phyloP scores from a whole-genome alignment of 2,329 filamentous ascomycete genomes.

The Colletotrichum liaoningense region DNA sequence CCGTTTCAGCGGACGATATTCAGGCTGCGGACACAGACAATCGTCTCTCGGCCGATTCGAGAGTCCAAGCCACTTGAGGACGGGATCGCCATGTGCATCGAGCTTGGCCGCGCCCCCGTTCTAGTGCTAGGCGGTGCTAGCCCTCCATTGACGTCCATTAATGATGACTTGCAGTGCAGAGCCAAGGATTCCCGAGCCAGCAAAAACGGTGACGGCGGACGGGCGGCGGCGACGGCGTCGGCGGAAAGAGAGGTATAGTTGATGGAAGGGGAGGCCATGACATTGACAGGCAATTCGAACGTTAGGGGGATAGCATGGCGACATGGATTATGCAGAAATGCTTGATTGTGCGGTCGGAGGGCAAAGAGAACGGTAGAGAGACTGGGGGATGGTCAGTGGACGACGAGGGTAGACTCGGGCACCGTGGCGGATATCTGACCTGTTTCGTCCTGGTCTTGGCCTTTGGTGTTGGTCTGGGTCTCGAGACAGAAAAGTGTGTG shows the following conservation, averaged over 20 bases:
- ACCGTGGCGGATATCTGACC: slow-evolving; percentile 29
- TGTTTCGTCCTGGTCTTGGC: slow-evolving; percentile 26
- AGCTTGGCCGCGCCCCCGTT: slow-evolving; percentile 12
- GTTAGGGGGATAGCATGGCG: slow-evolving; percentile 1
- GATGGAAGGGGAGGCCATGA: neutral
- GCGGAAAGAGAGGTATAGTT: neutral
- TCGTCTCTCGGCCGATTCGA: slow-evolving; percentile 25
- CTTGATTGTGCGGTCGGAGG: slow-evolving; percentile 21
- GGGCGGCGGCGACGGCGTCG: neutral
- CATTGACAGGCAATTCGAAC: neutral
- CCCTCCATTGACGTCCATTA: neutral
- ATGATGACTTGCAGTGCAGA: slow-evolving; percentile 25
- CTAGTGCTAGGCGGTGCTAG: neutral
- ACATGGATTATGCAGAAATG: slow-evolving; percentile 21
- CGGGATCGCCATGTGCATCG: slow-evolving; percentile 27
- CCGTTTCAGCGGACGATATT: slow-evolving; percentile 15
- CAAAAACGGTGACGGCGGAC: neutral
- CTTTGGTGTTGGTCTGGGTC: neutral
- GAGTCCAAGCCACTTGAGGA: slow-evolving; percentile 18
- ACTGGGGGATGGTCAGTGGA: neutral
- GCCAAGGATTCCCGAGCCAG: slow-evolving; percentile 23
- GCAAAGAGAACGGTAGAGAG: slow-evolving; percentile 8
- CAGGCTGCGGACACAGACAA: neutral
- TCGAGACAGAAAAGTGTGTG: neutral
- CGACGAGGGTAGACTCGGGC: neutral